Base-by-base conservation (phyloP, 1,284 basidiomycete species). In the Sparassis latifolia region DNA sequence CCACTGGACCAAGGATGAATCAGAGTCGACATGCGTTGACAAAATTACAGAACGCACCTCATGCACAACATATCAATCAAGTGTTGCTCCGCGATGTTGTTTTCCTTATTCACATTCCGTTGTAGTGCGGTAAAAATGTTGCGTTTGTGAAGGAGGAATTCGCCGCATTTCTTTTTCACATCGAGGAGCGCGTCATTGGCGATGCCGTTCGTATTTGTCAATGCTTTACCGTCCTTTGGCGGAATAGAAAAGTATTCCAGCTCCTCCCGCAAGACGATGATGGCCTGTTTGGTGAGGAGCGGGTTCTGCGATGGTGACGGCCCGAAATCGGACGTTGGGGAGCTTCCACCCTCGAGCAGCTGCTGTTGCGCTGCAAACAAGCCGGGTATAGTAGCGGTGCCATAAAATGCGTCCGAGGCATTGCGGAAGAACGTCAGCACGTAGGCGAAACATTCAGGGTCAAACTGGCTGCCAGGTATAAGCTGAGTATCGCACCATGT, bases 11-110 rank as follows among this genome's bases (percentile, higher is more conserved):
- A 20, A 20, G 20, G 20, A 20, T 20, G 20, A 20, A 6, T 41
- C 28, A 32, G 3, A 46, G 33, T 9, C 33, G 12, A 29, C 35
- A 48, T 46, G 43, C 35, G 48, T 49, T 35, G 48, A 44, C 40
- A 48, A 27, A 39, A 31, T 39, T 28, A 4, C 5, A 39, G 39
- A 27, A 27, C 77, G 53, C 65, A 94, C 94, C 92, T 96, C 93
- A 98, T 97, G 74, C 97, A 99, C 50, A 99, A 79, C 96, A 99
- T 99, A 72, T 99, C 97, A 70, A 99, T 99, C 58, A 99, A 75
- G 72, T 99, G 96, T 72, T 98, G 96, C 70, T 99, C 96, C 12
- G 96, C 96, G 57, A 97, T 77, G 67, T 99, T 99, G 69, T 98
- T 98, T 75, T 98, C 96, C 76, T 97, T 97, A 74, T 97, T 97